phyloP scores from a whole-genome alignment of 2,329 filamentous ascomycete species.

The Eutypella sp. region DNA sequence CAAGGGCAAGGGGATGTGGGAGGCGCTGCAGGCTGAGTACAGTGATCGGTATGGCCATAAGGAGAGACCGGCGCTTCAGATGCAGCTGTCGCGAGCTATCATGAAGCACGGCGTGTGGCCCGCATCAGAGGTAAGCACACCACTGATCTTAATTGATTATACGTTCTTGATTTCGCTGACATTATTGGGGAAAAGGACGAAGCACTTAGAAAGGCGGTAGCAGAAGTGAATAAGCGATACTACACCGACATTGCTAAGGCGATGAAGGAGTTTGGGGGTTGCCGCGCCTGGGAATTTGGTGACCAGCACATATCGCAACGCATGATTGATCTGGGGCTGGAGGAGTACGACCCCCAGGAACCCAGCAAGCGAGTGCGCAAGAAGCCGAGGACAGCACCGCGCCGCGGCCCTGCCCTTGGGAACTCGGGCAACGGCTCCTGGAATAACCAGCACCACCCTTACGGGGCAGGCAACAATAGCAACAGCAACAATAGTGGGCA shows the following conservation, averaged over 20 bases:
- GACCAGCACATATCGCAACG: conserved; percentile 45
- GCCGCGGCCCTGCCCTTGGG: conserved; percentile 12
- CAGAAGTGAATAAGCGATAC: conserved; percentile 36
- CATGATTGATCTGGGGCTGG: conserved; percentile 42
- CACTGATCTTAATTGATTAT: too few species aligned
- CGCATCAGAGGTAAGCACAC: conserved; percentile 42
- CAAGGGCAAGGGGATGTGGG: conserved; percentile 56
- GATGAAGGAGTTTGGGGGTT: conserved; percentile 47
- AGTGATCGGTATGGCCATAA: conserved; percentile 27
- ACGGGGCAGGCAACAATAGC: not conserved
- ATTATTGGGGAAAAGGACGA: conserved; percentile 23
- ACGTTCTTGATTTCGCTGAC: not conserved
- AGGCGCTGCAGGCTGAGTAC: conserved; percentile 44
- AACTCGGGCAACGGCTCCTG: too few species aligned
- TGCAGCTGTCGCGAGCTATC: conserved; percentile 49
- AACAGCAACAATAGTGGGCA: conserved; percentile 5
- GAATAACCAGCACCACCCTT: conserved; percentile 9
- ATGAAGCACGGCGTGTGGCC: conserved; percentile 46
- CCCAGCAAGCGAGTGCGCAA: conserved; percentile 37
- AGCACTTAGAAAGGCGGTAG: conserved; percentile 30
- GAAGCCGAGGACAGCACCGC: conserved; percentile 28
- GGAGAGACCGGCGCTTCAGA: conserved; percentile 49
- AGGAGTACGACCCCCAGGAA: conserved; percentile 37
- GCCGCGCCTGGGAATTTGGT: conserved; percentile 46
- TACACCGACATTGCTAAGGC: conserved; percentile 37